Evolutionary conservation across 345 rosid genomes (phyloP).

Genomic region (Syzygium aqueum): DNA sequence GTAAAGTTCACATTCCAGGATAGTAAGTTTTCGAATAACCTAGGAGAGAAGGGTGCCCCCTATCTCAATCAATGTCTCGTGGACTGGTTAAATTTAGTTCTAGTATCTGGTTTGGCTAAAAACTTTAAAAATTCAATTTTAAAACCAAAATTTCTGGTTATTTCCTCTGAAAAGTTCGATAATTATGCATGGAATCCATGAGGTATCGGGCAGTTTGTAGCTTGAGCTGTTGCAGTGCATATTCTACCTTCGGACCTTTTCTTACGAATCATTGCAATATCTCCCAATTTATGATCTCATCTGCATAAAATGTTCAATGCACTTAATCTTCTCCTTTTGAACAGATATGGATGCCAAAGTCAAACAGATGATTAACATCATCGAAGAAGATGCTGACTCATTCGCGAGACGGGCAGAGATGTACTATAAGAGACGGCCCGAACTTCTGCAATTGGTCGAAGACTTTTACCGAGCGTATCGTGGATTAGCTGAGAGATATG

Average conservation of each 20-base stretch:
- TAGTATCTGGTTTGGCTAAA: not conserved
- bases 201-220: not conserved
- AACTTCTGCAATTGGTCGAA: slow-evolving; percentile 92
- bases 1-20: not conserved
- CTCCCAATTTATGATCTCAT: not conserved
- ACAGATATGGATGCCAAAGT: slow-evolving; percentile 92
- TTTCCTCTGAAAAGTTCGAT: not conserved
- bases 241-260: not conserved
- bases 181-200: not conserved
- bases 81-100: not conserved
- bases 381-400: slow-evolving; percentile 99
- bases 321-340: not conserved
- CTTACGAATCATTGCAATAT: not conserved
- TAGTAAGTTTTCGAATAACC: not conserved
- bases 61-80: not conserved
- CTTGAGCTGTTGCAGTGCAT: not conserved
- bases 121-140: not conserved
- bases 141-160: not conserved
- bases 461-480: slow-evolving; percentile 97
- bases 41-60: not conserved
- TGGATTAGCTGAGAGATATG: slow-evolving; percentile 95
- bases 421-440: slow-evolving; percentile 97
- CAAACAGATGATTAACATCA: slow-evolving; percentile 90
- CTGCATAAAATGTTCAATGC: not conserved
- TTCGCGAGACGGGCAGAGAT: slow-evolving; percentile 98